These are phyloP conservation scores for Penicillium parvum DNA, from an alignment of 495 filamentous ascomycete species.

Conservation along the genomic window DNA sequence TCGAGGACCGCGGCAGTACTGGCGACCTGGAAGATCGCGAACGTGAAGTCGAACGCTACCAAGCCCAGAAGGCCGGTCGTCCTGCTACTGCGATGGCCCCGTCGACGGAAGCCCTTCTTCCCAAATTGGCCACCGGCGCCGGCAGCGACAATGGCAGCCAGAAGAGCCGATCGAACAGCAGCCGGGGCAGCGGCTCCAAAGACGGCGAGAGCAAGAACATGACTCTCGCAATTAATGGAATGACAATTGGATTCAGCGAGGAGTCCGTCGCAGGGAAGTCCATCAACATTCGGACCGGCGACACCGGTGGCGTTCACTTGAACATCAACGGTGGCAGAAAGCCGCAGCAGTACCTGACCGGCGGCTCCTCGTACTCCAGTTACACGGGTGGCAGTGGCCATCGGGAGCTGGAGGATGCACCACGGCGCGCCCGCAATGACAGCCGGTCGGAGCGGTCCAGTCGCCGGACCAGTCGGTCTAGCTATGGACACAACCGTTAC, in stretches of 20 bases:
- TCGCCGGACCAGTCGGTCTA: conserved; percentile 38
- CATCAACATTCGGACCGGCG: conserved; percentile 40
- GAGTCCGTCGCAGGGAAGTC: conserved; percentile 36
- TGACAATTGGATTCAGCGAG: conserved; percentile 39
- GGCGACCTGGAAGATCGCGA: conserved; percentile 24
- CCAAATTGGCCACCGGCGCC: conserved; percentile 26
- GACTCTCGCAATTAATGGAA: conserved; percentile 40
- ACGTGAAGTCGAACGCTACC: conserved; percentile 37
- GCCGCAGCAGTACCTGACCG: conserved; percentile 36
- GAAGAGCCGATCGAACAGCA: conserved; percentile 44
- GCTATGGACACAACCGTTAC: conserved; percentile 25
- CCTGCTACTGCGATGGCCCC: conserved; percentile 24
- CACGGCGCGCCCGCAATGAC: conserved; percentile 29
- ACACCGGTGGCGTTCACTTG: conserved; percentile 36
- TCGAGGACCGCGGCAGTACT: conserved; percentile 17
- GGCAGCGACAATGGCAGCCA: conserved; percentile 44
- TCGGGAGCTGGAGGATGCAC: conserved; percentile 28
- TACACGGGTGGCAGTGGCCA: conserved; percentile 27
- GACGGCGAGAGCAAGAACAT: conserved; percentile 39
- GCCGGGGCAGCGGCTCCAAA: conserved; percentile 37
- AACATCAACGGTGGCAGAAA: conserved; percentile 34
- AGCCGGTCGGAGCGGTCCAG: conserved; percentile 37
- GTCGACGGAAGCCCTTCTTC: conserved; percentile 33
- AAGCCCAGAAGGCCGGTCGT: conserved; percentile 31
- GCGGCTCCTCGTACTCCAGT: conserved; percentile 30